Evolutionary conservation across 1,284 basidiomycete species (phyloP).

Genomic region (Chalciporus sp.): DNA sequence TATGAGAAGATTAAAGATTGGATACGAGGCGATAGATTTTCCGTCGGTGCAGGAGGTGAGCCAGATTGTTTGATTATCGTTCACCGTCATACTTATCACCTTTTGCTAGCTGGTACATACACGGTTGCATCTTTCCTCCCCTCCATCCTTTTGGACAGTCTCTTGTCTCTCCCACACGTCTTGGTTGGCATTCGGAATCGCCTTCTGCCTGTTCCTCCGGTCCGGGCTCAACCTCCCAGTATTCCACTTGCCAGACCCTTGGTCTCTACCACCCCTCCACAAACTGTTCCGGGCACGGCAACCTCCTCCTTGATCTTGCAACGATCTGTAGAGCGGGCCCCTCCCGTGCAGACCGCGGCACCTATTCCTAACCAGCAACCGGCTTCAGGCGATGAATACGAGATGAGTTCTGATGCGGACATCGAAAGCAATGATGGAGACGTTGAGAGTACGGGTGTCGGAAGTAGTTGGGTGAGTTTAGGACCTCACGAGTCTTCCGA

Average conservation of each 20-base stretch:
- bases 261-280: conserved; percentile 18
- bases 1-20: conserved; percentile 43
- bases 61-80: conserved; percentile 5
- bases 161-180: conserved; percentile 67
- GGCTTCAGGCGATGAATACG: conserved; percentile 30
- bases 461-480: conserved; percentile 72
- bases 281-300: neutral
- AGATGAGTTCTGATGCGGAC: conserved; percentile 61
- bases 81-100: conserved; percentile 5
- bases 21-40: conserved; percentile 63
- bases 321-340: conserved; percentile 4
- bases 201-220: conserved; percentile 51
- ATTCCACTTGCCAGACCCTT: conserved; percentile 18
- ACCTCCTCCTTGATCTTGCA: conserved; percentile 4
- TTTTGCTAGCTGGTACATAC: conserved; percentile 60
- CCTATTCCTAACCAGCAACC: conserved; percentile 7
- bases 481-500: conserved; percentile 24
- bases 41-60: conserved; percentile 75
- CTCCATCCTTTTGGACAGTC: conserved; percentile 59
- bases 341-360: neutral
- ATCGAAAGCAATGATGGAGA: conserved; percentile 64
- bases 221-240: conserved; percentile 20
- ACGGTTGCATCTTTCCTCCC: conserved; percentile 68
- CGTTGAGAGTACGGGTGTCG: conserved; percentile 40
- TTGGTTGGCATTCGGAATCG: conserved; percentile 63